Conservation (phyloP, 2,329 filamentous ascomycete genomes). For the Colletotrichum brevisporum region DNA sequence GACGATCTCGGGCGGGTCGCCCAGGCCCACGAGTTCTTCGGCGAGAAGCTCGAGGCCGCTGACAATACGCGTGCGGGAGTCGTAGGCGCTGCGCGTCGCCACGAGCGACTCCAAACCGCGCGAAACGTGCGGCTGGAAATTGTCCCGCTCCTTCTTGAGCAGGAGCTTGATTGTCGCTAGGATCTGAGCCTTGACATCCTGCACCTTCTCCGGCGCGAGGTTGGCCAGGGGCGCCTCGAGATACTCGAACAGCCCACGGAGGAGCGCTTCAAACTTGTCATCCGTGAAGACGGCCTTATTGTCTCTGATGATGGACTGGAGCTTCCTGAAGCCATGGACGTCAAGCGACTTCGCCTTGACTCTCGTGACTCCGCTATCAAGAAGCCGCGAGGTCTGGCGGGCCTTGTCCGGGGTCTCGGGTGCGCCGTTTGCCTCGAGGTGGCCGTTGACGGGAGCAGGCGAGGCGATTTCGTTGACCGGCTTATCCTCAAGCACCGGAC, state of each 20-base stretch:
- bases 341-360: conserved; percentile 81
- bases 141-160: conserved; percentile 75
- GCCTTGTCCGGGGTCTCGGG: conserved; percentile 64
- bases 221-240: conserved; percentile 73
- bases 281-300: conserved; percentile 74
- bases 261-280: conserved; percentile 77
- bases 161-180: conserved; percentile 81
- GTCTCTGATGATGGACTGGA: conserved; percentile 81
- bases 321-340: conserved; percentile 83
- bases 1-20: conserved; percentile 73
- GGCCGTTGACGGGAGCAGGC: conserved; percentile 18
- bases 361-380: conserved; percentile 82
- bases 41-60: conserved; percentile 81
- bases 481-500: conserved; percentile 71
- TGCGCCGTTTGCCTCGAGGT: conserved; percentile 37
- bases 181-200: conserved; percentile 81
- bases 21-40: conserved; percentile 77
- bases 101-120: conserved; percentile 78
- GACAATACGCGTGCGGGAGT: conserved; percentile 79
- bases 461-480: conserved; percentile 70
- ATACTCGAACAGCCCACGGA: conserved; percentile 79
- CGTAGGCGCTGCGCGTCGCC: conserved; percentile 74
- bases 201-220: conserved; percentile 73
- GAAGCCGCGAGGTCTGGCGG: conserved; percentile 72
- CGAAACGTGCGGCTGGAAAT: conserved; percentile 77